Conservation (phyloP, 1,139 yeast genomes). For the Geotrichum siamense region DNA sequence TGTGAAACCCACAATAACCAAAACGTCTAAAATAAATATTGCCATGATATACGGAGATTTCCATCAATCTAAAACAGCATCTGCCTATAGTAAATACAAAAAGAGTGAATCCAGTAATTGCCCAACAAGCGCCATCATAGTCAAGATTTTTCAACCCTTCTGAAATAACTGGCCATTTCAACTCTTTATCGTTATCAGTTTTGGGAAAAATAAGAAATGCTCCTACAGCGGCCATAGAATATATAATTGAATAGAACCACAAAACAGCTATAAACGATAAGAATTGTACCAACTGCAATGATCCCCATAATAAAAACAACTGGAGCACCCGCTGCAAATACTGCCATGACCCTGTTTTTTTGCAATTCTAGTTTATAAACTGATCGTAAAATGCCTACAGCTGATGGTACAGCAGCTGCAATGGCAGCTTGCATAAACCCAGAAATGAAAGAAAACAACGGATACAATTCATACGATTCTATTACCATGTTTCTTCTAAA, state of each 20-base stretch:
- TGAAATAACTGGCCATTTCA: conserved; percentile 16
- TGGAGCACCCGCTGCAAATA: conserved; percentile 44
- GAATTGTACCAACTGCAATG: conserved; percentile 38
- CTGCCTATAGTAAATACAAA: conserved; percentile 41
- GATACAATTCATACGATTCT: conserved; percentile 32
- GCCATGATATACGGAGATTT: conserved; percentile 42
- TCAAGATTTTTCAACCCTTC: conserved; percentile 32
- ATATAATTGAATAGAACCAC: conserved; percentile 38
- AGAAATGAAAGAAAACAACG: conserved; percentile 35
- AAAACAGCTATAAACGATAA: conserved; percentile 40
- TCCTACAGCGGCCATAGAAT: conserved; percentile 27
- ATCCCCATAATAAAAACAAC: conserved; percentile 40
- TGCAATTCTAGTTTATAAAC: conserved; percentile 36
- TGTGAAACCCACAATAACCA: conserved; percentile 34
- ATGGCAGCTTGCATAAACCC: conserved; percentile 39
- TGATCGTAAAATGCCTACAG: conserved; percentile 41
- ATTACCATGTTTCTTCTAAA: conserved; percentile 40
- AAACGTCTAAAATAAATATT: conserved; percentile 37
- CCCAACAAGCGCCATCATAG: conserved; percentile 38
- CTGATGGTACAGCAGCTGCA: conserved; percentile 41
- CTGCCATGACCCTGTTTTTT: conserved; percentile 40
- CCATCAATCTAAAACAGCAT: conserved; percentile 39
- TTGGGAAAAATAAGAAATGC: conserved; percentile 34
- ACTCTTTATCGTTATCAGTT: conserved; percentile 22
- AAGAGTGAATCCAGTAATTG: conserved; percentile 37